These are phyloP conservation scores for Fusarium pseudonygamai DNA, from an alignment of 2,329 filamentous ascomycete genomes.

Conservation along the genomic window DNA sequence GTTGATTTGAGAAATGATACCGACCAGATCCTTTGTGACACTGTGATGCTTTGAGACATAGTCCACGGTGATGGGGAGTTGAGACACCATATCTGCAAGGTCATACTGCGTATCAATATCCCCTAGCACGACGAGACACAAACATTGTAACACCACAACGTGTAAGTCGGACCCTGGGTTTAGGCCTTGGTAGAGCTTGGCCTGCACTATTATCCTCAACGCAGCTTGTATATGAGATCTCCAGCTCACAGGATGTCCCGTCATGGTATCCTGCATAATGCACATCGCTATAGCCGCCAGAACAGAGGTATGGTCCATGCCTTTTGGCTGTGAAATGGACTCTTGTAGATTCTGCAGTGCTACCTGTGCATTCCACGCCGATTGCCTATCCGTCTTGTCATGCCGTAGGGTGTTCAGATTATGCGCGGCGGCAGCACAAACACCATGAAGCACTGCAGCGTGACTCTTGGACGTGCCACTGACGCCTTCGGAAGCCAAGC, in stretches of 20 bases:
- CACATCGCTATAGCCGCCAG: neutral
- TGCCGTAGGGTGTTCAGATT: neutral
- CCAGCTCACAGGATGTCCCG: neutral
- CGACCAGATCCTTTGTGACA: neutral
- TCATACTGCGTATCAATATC: neutral
- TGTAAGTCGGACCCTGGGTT: neutral
- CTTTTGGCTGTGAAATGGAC: neutral
- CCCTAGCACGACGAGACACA: neutral
- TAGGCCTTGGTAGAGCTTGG: accelerated
- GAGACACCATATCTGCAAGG: neutral
- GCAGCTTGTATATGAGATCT: neutral
- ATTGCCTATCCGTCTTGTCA: accelerated
- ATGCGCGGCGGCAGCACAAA: neutral
- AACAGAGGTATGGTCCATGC: neutral
- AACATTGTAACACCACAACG: neutral
- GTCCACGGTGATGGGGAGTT: neutral
- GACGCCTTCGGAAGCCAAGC: neutral
- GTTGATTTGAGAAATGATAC: neutral
- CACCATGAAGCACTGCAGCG: neutral
- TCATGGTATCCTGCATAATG: neutral
- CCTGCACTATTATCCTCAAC: neutral
- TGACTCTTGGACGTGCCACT: neutral
- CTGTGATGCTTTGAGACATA: neutral
- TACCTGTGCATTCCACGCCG: neutral
- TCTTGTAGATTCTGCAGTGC: neutral